phyloP scores from a whole-genome alignment of 306 rosid genomes.

The Inga oerstediana region DNA sequence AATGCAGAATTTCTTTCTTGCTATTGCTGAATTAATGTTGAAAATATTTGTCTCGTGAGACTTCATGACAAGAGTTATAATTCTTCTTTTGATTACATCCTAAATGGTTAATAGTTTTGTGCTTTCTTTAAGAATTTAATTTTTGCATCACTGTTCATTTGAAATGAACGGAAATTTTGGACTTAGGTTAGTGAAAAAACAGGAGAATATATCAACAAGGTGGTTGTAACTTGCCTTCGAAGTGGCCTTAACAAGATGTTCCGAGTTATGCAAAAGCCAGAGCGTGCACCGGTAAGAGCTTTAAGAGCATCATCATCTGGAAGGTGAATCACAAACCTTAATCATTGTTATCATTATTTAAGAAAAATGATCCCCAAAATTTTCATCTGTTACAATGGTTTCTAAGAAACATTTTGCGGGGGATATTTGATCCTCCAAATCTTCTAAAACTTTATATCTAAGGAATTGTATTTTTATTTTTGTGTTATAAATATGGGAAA shows the following conservation, averaged over 20 bases:
- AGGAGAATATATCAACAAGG: conserved; percentile 89
- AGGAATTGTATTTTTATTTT: background rate
- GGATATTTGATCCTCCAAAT: conserved; percentile 22
- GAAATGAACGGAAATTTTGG: conserved; percentile 36
- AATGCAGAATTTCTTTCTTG: conserved; percentile 2
- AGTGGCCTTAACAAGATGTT: conserved; percentile 91
- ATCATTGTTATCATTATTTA: conserved; percentile 23
- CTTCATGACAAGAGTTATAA: conserved; percentile 27
- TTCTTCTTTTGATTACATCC: conserved; percentile 11
- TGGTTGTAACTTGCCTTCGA: conserved; percentile 89
- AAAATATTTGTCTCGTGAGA: conserved; percentile 14
- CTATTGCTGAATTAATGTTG: conserved; percentile 2
- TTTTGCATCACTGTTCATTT: conserved; percentile 24
- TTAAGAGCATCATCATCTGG: conserved; percentile 97
- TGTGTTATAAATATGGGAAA: background rate
- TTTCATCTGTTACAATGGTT: conserved; percentile 18
- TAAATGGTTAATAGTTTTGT: conserved; percentile 14
- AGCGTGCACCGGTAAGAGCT: conserved; percentile 95
- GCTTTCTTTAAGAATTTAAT: conserved; percentile 16
- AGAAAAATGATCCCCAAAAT: background rate
- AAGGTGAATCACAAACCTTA: conserved; percentile 63
- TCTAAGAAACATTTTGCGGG: conserved; percentile 25
- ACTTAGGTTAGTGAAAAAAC: conserved; percentile 87
- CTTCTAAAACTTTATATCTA: conserved; percentile 22
- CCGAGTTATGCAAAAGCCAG: conserved; percentile 98